Percentiles rank a stretch among this genome's conserved stretches.
These are phyloP conservation scores for Colletotrichum sp. DNA, from an alignment of 2,329 filamentous ascomycete species.

Conservation along the genomic window DNA sequence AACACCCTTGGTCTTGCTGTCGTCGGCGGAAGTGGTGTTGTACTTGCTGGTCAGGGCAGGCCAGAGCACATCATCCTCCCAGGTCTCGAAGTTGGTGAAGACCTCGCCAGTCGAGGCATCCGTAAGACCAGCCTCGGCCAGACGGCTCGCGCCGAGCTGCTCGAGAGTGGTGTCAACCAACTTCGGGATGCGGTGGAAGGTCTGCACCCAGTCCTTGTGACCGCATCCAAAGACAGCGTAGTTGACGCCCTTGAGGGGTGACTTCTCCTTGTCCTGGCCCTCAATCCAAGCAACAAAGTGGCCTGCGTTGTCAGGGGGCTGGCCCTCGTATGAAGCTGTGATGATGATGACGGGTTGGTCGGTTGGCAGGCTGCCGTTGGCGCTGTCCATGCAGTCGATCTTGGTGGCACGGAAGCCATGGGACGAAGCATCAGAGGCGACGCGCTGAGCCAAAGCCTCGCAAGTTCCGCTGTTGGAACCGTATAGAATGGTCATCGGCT, in stretches of 20 bases:
- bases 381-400: constrained; percentile 61
- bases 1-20: constrained; percentile 30
- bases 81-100: constrained; percentile 70
- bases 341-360: constrained; percentile 66
- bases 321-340: constrained; percentile 72
- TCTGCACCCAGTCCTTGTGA: constrained; percentile 59
- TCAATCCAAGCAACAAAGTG: constrained; percentile 70
- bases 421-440: constrained; percentile 58
- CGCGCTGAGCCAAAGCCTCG: constrained; percentile 64
- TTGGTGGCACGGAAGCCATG: constrained; percentile 60
- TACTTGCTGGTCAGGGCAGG: constrained; percentile 53
- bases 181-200: constrained; percentile 72
- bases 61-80: constrained; percentile 65
- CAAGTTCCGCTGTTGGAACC: constrained; percentile 75
- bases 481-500: constrained; percentile 65
- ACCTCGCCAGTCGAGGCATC: constrained; percentile 71
- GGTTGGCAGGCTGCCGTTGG: constrained; percentile 59
- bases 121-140: constrained; percentile 54
- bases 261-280: constrained; percentile 45
- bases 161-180: constrained; percentile 61
- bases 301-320: constrained; percentile 71
- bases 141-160: constrained; percentile 36
- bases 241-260: constrained; percentile 52
- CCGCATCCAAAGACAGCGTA: constrained; percentile 73
- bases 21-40: constrained; percentile 41